A percentile compares a stretch with the other conserved stretches of the same genome.
These are phyloP conservation scores for Bocquillonia castaneifolia DNA, from an alignment of 441 rosid species.

Conservation along the genomic window DNA sequence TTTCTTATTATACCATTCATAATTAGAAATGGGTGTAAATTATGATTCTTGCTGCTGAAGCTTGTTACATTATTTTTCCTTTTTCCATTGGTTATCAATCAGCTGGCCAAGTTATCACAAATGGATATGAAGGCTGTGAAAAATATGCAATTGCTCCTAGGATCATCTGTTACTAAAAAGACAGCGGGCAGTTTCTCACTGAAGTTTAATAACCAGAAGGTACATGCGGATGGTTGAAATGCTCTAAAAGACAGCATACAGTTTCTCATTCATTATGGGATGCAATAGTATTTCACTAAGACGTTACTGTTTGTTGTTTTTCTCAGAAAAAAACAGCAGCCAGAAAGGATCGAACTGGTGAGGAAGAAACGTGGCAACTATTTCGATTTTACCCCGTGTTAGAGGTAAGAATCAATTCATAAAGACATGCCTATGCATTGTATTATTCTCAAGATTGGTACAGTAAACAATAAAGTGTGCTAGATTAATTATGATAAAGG, in stretches of 20 bases:
- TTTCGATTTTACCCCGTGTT: slow-evolving; percentile 91
- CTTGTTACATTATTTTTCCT: background rate
- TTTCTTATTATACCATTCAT: background rate
- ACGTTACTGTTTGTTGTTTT: slow-evolving; percentile 21
- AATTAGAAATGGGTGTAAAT: slow-evolving; percentile 5
- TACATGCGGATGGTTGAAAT: slow-evolving; percentile 22
- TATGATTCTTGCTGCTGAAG: background rate
- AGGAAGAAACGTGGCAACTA: slow-evolving; percentile 79
- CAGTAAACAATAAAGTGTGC: background rate
- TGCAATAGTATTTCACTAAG: background rate
- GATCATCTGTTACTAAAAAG: slow-evolving; percentile 61
- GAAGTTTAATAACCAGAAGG: slow-evolving; percentile 87
- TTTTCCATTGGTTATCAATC: slow-evolving; percentile 19
- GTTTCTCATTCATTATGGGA: background rate
- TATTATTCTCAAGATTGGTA: background rate
- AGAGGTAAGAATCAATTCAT: slow-evolving; percentile 48
- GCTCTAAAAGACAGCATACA: slow-evolving; percentile 16
- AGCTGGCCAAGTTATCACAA: slow-evolving; percentile 73
- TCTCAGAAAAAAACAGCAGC: slow-evolving; percentile 70
- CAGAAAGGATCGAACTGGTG: slow-evolving; percentile 72
- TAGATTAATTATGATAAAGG: too few relatives aligned
- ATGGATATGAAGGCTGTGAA: slow-evolving; percentile 77
- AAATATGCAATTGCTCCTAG: slow-evolving; percentile 78
- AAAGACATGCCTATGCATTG: background rate
- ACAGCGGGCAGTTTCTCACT: slow-evolving; percentile 55